Base-by-base conservation (phyloP, 257 asterid species). In the Haberlea rhodopensis region DNA sequence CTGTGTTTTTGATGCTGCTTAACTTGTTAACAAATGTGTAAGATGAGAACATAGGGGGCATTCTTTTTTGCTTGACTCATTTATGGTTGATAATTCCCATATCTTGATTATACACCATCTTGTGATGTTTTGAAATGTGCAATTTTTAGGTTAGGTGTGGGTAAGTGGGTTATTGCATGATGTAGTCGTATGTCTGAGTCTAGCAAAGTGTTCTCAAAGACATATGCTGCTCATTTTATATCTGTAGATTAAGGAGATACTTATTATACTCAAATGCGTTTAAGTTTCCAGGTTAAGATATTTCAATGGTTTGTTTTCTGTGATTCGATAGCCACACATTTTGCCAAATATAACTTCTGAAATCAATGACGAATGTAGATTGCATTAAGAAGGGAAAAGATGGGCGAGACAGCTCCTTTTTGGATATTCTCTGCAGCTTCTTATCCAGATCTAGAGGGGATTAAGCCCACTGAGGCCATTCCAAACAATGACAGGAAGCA, bases 351-450 rank as follows among this genome's bases (percentile, higher is more conserved):
- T 66, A 59, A 63, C 27, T 65, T 71, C 28, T 70, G 56, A 58
- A 53, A 62, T 68, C 45, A 49, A 67, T 68, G 66, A 54, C 66
- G 26, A 68, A 65, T 75, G 64, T 68, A 89, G 96, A 86, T 89
- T 70, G 94, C 96, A 53, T 69, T 89, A 75, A 79, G 94, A 78
- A 80, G 96, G 74, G 96, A 89, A 74, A 83, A 72, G 81, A 81
- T 87, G 95, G 96, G 96, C 0, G 89, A 84, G 82, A 80, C 85
- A 56, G 95, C 95, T 77, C 95, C 95, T 8, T 89, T 85, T 80
- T 87, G 95, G 96, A 83, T 84, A 80, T 85, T 87, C 76, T 87
- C 94, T 69, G 86, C 91, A 31, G 89, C 95, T 77, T 87, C 96
- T 40, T 87, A 89, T 81, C 95, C 96, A 68, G 96, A 89, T 76